phyloP scores from a whole-genome alignment of 257 asterid genomes.

The Solanum megistacrolobum region DNA sequence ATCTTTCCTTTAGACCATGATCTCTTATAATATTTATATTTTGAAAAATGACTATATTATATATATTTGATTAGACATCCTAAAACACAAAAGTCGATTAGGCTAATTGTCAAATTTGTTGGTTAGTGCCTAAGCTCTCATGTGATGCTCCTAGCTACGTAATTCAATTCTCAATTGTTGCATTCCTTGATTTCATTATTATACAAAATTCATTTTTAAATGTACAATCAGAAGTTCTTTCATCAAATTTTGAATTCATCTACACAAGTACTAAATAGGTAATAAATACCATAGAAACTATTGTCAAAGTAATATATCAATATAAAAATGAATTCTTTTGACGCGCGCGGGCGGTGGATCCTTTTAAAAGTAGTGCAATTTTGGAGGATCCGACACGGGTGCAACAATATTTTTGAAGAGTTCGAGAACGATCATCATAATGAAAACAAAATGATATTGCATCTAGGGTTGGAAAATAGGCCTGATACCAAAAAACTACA shows the following conservation, averaged over 20 bases:
- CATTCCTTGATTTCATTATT: neutral
- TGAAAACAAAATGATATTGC: neutral
- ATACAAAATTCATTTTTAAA: neutral
- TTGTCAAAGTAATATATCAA: neutral
- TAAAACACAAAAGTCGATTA: no score
- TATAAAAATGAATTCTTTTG: neutral
- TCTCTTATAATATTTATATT: neutral
- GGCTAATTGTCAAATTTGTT: neutral
- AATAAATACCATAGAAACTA: neutral
- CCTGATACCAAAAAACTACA: neutral
- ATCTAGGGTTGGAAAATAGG: neutral
- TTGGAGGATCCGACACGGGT: accelerated
- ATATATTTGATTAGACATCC: neutral
- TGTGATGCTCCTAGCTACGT: neutral
- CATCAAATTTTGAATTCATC: neutral
- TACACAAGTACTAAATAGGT: neutral
- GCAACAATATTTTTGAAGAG: no score
- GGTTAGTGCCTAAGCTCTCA: neutral
- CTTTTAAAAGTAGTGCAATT: no score
- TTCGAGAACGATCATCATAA: neutral
- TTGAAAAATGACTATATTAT: neutral
- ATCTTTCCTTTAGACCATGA: neutral
- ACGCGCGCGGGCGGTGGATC: no score
- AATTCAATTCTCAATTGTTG: neutral
- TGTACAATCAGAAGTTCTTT: neutral